Base-by-base conservation (phyloP, 75 land plant species). In the Sequoia sempervirens region DNA sequence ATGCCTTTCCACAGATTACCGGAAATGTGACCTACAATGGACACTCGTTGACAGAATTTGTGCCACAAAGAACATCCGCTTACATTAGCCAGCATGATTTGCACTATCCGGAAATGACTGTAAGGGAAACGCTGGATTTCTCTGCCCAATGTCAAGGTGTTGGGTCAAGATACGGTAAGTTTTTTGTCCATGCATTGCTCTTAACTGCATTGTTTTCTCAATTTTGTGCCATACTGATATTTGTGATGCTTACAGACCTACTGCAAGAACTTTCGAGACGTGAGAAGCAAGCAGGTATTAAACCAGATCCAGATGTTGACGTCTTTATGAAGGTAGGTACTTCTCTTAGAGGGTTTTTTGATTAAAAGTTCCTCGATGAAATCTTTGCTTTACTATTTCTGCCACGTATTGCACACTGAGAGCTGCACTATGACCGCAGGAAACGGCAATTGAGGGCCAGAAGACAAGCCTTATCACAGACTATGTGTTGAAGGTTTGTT, bases 41-140 rank as follows among this genome's bases (percentile, higher is more conserved):
- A 34, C 89, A 87, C 58, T 40, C 54, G 15, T 85, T 93, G 36
- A 79, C 89, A 56, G 93, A 93, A 43, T 95, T 95, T 47, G 82
- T 82, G 75, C 89, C 91, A 75, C 94, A 92, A 86, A 91, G 93
- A 84, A 92, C 94, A 43, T 86, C 93, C 40, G 91, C 94, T 54
- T 96, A 96, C 81, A 90, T 91, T 18, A 88, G 96, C 83, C 96
- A 96, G 81, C 86, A 87, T 17, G 98, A 96, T 82, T 84, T 87
- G 84, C 98, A 96, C 80, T 86, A 92, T 79, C 90, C 89, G 12
- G 96, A 96, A 84, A 86, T 96, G 47, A 94, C 96, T 23, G 98
- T 96, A 20, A 84, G 96, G 74, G 98, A 96, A 85, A 96, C 98
- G 7, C 78, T 96, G 43, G 98, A 92, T 85, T 96, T 92, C 87